Evolutionary conservation across 306 rosid species (phyloP).

Genomic region (Cajanus cajan): DNA sequence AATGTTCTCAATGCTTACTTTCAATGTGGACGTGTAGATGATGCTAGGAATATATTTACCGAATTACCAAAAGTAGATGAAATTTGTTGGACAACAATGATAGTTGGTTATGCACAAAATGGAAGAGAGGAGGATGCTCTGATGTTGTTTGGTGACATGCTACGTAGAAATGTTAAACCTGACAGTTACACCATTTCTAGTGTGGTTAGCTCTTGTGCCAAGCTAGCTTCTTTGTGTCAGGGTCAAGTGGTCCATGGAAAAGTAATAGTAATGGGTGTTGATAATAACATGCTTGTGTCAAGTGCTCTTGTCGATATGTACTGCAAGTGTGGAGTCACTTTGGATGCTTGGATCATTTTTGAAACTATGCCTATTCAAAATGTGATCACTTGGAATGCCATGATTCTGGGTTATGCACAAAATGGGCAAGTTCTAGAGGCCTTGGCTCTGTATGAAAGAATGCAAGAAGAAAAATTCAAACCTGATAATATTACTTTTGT

Average conservation of each 20-base stretch:
- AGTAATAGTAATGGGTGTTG: conserved; percentile 37
- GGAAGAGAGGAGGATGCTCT: conserved; percentile 52
- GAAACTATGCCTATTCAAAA: conserved; percentile 40
- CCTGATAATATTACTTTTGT: conserved; percentile 47
- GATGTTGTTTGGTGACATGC: conserved; percentile 48
- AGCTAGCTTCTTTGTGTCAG: conserved; percentile 47
- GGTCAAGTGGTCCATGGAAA: conserved; percentile 53
- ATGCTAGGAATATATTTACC: conserved; percentile 39
- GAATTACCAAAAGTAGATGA: conserved; percentile 34
- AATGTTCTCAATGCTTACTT: conserved; percentile 45
- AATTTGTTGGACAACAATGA: conserved; percentile 60
- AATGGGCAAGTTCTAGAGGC: conserved; percentile 46
- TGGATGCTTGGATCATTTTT: conserved; percentile 44
- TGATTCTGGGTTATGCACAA: conserved; percentile 53
- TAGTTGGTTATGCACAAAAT: conserved; percentile 47
- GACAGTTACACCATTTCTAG: conserved; percentile 51
- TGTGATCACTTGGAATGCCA: conserved; percentile 45
- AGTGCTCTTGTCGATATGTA: conserved; percentile 61
- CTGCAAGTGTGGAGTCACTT: conserved; percentile 55
- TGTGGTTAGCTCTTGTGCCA: conserved; percentile 50
- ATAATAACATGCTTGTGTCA: conserved; percentile 42
- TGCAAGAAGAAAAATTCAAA: conserved; percentile 44
- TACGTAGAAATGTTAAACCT: conserved; percentile 37
- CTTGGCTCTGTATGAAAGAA: conserved; percentile 41
- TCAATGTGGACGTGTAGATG: conserved; percentile 38